Conservation (phyloP, 2,329 filamentous ascomycete species). For the Xylariaceae sp. region DNA sequence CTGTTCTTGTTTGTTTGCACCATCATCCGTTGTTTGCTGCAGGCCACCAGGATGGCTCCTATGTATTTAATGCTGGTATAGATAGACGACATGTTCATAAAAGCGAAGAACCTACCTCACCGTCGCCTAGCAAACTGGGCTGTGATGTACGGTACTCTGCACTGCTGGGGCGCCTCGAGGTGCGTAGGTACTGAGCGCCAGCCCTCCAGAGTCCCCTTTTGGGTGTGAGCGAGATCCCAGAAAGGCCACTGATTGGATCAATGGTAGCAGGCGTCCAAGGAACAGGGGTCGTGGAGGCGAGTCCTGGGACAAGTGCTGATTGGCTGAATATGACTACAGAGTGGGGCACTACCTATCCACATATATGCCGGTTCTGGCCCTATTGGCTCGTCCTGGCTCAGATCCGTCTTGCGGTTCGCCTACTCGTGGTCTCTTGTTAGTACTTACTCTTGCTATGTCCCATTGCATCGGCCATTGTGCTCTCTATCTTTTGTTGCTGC, state of each 20-base stretch:
- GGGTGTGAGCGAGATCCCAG: slow-evolving; percentile 1
- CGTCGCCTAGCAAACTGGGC: neutral
- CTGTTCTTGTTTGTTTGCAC: slow-evolving; percentile 7
- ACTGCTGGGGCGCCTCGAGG: too few species aligned
- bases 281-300: slow-evolving; percentile 12
- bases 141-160: slow-evolving; percentile 1
- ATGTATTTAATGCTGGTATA: too few species aligned
- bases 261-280: slow-evolving; percentile 18
- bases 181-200: neutral
- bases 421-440: slow-evolving; percentile 23
- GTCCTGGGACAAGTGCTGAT: neutral
- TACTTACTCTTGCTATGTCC: neutral
- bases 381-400: slow-evolving; percentile 12
- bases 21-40: too few species aligned
- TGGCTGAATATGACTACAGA: slow-evolving; percentile 1
- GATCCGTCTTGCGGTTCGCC: slow-evolving; percentile 3
- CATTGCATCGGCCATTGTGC: slow-evolving; percentile 3
- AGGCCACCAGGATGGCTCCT: too few species aligned
- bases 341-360: slow-evolving; percentile 18
- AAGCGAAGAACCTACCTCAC: neutral
- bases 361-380: slow-evolving; percentile 16
- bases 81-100: too few species aligned
- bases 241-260: slow-evolving; percentile 15
- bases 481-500: slow-evolving; percentile 5
- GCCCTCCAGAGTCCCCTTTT: slow-evolving; percentile 9